Base-by-base conservation (phyloP, 805 yeast genomes). In the Kazachstania kunashirensis region DNA sequence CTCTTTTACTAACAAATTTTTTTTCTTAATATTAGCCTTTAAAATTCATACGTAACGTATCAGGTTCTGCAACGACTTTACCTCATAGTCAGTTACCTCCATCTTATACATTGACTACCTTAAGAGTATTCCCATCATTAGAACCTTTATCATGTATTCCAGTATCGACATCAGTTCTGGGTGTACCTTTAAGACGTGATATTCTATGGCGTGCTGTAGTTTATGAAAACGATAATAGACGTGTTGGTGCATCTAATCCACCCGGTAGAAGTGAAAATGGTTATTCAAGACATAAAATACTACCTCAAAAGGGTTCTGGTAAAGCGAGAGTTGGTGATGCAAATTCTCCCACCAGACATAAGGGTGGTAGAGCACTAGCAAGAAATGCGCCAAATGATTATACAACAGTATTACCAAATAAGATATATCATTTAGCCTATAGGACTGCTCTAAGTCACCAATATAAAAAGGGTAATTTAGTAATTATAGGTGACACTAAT, bases 291-390 rank as follows among this genome's bases (percentile, higher is more conserved):
- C 72, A 73, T 52, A 92, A 92, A 57, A 66, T 92, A 47, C 68
- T 75, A 26, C 84, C 85, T 21, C 98, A 92, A 63, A 92, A 92
- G 63, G 97, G 97, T 42, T 66, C 84, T 12, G 99, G 99, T 63
- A 71, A 73, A 43, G 99, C 99, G 37, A 79, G 99, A 69, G 80
- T 76, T 37, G 99, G 99, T 66, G 96, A 88, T 62, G 86, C 83
- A 41, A 89, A 88, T 53, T 84, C 95, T 17, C 98, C 98, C 34
- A 81, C 79, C 31, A 78, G 95, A 65, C 77, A 75, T 52, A 84
- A 82, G 53, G 96, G 95, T 58, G 86, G 89, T 36, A 70, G 79
- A 49, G 96, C 97, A 0, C 75, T 80, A 51, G 96, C 92, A 12
- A 79, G 92, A 56, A 75, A 73, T 37, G 96, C 96, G 3, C 95